Evolutionary conservation across 2,329 filamentous ascomycete genomes (phyloP).

Genomic region (Aspergillus pseudotamarii): DNA sequence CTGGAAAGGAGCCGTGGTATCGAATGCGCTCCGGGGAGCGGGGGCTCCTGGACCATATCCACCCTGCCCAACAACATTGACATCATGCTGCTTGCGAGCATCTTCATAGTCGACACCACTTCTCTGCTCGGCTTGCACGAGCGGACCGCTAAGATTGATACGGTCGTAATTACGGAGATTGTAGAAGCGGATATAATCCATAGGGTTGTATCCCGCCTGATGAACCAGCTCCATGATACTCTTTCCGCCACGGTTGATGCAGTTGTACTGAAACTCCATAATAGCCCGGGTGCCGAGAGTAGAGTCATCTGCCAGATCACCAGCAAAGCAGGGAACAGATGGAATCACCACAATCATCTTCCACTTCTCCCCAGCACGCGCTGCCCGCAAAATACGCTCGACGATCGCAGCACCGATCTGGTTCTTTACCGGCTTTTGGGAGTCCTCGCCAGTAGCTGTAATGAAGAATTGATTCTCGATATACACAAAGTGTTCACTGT

Average conservation of each 20-base stretch:
- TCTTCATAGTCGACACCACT: conserved; percentile 50
- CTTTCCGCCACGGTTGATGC: conserved; percentile 86
- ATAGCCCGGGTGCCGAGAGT: conserved; percentile 87
- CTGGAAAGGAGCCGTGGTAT: conserved; percentile 56
- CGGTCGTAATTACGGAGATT: conserved; percentile 93
- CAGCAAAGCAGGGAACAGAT: conserved; percentile 89
- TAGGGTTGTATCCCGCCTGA: conserved; percentile 75
- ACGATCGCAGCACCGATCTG: conserved; percentile 90
- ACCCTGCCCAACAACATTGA: conserved; percentile 50
- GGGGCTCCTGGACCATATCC: conserved; percentile 40
- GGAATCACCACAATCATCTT: conserved; percentile 88
- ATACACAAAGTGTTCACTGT: conserved; percentile 90
- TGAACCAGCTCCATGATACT: conserved; percentile 84
- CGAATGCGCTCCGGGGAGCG: conserved; percentile 35
- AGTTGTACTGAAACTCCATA: conserved; percentile 99
- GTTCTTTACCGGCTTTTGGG: conserved; percentile 85
- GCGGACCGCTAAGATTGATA: conserved; percentile 60
- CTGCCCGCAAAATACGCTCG: conserved; percentile 80
- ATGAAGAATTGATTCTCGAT: conserved; percentile 99
- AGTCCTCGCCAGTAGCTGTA: conserved; percentile 76
- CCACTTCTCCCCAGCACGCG: conserved; percentile 83
- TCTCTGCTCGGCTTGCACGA: conserved; percentile 42
- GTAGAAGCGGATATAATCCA: conserved; percentile 87
- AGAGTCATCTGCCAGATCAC: conserved; percentile 81
- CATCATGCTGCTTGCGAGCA: conserved; percentile 47